Evolutionary conservation across 2,329 filamentous ascomycete species (phyloP), one percentile per base, ranked within the genome.

Genomic region (Verticillium zaregamsianum): DNA sequence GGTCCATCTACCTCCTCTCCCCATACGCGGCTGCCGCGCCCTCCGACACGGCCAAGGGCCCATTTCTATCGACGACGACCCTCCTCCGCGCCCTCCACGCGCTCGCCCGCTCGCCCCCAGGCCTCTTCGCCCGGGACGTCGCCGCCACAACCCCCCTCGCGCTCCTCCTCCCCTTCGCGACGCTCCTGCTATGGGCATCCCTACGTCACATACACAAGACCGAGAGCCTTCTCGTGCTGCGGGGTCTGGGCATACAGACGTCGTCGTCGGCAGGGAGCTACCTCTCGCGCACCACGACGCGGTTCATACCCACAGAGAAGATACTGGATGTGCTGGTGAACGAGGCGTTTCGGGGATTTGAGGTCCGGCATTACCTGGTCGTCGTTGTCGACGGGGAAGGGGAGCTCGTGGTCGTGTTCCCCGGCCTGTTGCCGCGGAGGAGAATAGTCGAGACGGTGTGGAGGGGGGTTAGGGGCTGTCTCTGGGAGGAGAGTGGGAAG

Each of bases 301-400:
- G 84, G 61, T 84, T 88, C 74, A 98, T 99, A 63, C 94, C 95
- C 0, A 97, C 94, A 0, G 91, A 90, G 55, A 89, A 92, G 76
- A 96, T 99, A 62, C 91, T 91, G 72, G 95, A 99, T 73, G 89
- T 99, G 61, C 86, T 97, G 60, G 91, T 99, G 58, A 93, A 97
- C 73, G 95, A 99, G 79, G 95, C 93, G 3, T 98, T 98, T 76
- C 87, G 86, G 62, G 93, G 93, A 0, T 96, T 97, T 70, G 92
- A 93, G 76, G 93, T 98, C 39, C 81, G 89, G 49, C 96, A 94
- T 71, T 97, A 97, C 71, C 79, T 99, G 9, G 87, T 92, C 5
- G 91, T 98, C 33, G 90, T 98, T 59, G 92, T 98, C 20, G 90
- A 96, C 68, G 93, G 89, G 2, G 94, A 98, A 76, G 85, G 89